A percentile compares a stretch with the other conserved stretches of the same genome.
phyloP scores from a whole-genome alignment of 805 yeast genomes.

The Wickerhamomyces chambardii region DNA sequence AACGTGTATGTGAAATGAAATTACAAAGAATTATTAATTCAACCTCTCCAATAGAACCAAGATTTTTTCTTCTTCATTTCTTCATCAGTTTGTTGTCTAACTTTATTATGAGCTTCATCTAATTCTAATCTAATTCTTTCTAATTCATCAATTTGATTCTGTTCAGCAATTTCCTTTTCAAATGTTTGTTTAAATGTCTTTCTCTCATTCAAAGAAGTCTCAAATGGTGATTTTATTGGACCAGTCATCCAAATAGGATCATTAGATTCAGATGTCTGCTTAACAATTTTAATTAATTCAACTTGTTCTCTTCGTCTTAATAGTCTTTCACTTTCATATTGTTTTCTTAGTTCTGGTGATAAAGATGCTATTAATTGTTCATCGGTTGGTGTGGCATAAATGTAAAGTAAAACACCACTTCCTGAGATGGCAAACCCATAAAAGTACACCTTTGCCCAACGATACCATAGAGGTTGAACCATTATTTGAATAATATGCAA shows the following conservation, averaged over 20 bases:
- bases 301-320: conserved; percentile 61
- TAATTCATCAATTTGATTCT: conserved; percentile 31
- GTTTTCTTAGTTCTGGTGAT: conserved; percentile 77
- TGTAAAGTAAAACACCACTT: conserved; percentile 61
- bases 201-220: conserved; percentile 19
- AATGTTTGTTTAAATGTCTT: conserved; percentile 34
- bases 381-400: conserved; percentile 77
- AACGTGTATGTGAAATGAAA: too few relatives aligned
- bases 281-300: conserved; percentile 58
- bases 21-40: too few relatives aligned
- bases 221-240: conserved; percentile 61
- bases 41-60: conserved; percentile 22
- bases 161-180: conserved; percentile 37
- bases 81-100: conserved; percentile 21
- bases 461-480: conserved; percentile 40
- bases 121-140: conserved; percentile 29
- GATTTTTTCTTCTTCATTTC: conserved; percentile 17
- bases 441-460: conserved; percentile 49
- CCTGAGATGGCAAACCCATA: conserved; percentile 64
- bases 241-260: conserved; percentile 86
- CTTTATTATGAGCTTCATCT: conserved; percentile 20
- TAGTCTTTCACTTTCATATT: conserved; percentile 57
- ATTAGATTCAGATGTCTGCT: conserved; percentile 51
- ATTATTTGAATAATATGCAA: conserved; percentile 3
- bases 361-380: conserved; percentile 65